A percentile compares a stretch with the other conserved stretches of the same genome.
Conservation (phyloP, 108 stramenopile species). For the Pseudonitzschia multistriata region DNA sequence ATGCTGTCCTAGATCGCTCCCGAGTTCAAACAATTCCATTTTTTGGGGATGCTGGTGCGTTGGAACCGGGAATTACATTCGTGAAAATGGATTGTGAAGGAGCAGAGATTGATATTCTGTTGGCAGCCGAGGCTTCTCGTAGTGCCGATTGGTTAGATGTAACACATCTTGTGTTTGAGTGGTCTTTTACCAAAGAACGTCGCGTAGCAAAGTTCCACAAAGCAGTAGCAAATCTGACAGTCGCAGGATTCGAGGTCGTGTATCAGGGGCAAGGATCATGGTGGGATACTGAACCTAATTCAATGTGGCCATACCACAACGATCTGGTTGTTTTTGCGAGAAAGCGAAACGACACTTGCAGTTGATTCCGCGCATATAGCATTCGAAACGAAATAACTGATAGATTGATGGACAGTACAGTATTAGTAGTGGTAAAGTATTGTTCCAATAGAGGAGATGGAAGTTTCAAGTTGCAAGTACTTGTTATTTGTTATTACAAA, state of each 20-base stretch:
- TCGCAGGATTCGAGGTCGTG: conserved; percentile 45
- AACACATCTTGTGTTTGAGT: conserved; percentile 52
- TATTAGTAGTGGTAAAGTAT: no score
- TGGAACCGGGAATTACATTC: conserved; percentile 45
- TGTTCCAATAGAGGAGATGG: no score
- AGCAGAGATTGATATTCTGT: conserved; percentile 53
- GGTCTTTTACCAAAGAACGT: conserved; percentile 61
- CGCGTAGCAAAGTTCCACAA: conserved; percentile 43
- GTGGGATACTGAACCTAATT: conserved; percentile 50
- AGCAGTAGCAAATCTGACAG: conserved; percentile 36
- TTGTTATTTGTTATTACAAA: no score
- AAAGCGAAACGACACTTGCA: neutral
- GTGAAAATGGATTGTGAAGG: conserved; percentile 62
- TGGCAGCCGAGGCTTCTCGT: conserved; percentile 31
- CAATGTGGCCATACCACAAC: conserved; percentile 52
- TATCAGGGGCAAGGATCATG: conserved; percentile 52
- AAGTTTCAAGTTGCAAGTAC: no score
- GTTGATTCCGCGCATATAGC: no score
- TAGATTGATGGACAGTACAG: no score
- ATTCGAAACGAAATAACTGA: no score
- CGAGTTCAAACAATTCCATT: conserved; percentile 41
- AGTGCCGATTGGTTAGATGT: conserved; percentile 43
- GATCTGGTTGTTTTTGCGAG: conserved; percentile 55
- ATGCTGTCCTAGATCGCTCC: conserved; percentile 31
- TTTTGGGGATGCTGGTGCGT: conserved; percentile 31